Conservation (phyloP, 2,329 filamentous ascomycete genomes). For the Biscogniauxia marginata region DNA sequence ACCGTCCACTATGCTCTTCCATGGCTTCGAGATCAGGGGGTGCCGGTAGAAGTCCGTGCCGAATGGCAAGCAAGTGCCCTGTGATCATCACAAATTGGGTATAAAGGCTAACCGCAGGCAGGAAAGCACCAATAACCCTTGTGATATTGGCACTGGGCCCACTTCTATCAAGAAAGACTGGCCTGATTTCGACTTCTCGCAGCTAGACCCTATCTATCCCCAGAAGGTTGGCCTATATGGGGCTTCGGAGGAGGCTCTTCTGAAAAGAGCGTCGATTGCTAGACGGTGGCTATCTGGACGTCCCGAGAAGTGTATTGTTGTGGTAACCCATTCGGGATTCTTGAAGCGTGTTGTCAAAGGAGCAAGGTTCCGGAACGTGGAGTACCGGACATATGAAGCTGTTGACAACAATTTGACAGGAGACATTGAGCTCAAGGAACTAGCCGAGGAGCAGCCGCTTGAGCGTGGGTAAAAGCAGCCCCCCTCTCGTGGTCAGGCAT, state of each 20-base stretch:
- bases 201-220: conserved; percentile 31
- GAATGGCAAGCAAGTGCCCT: conserved; percentile 32
- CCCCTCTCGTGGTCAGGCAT: background rate
- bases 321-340: conserved; percentile 35
- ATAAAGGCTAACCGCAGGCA: conserved; percentile 12
- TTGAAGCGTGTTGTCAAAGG: conserved; percentile 27
- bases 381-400: conserved; percentile 29
- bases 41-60: conserved; percentile 30
- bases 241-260: conserved; percentile 27
- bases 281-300: conserved; percentile 30
- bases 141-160: conserved; percentile 29
- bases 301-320: conserved; percentile 30
- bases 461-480: conserved; percentile 1
- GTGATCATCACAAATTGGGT: background rate
- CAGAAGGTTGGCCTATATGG: conserved; percentile 33
- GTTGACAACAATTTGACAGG: conserved; percentile 11
- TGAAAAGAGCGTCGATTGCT: conserved; percentile 25
- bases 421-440: conserved; percentile 19
- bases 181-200: conserved; percentile 33
- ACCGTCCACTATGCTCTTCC: conserved; percentile 29
- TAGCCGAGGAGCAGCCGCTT: conserved; percentile 2
- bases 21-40: conserved; percentile 29
- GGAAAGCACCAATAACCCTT: conserved; percentile 33
- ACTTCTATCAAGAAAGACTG: conserved; percentile 25
- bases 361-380: conserved; percentile 29